Evolutionary conservation across 2,329 filamentous ascomycete genomes (phyloP).

Genomic region (Knufia fluminis): DNA sequence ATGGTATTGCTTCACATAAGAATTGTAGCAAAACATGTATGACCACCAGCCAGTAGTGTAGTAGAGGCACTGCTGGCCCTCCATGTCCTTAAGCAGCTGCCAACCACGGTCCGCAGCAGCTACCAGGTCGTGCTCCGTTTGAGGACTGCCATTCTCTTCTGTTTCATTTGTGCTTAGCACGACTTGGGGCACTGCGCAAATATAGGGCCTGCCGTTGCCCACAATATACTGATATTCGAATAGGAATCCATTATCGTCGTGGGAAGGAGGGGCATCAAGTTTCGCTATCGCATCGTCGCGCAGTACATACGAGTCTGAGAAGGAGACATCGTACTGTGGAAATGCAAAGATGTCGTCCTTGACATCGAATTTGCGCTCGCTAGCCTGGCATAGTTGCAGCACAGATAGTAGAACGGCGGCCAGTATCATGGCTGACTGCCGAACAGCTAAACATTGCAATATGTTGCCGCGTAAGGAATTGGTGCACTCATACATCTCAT

Average conservation of each 20-base stretch:
- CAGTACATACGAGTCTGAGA: slow-evolving; percentile 53
- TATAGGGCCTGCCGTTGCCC: slow-evolving; percentile 59
- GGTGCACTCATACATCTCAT: too few species aligned
- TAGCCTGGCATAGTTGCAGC: background rate
- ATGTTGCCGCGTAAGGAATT: background rate
- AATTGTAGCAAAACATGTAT: slow-evolving; percentile 87
- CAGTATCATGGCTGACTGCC: background rate
- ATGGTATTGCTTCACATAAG: slow-evolving; percentile 83
- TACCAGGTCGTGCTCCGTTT: slow-evolving; percentile 70
- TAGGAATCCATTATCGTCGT: slow-evolving; percentile 11
- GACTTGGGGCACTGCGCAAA: slow-evolving; percentile 75
- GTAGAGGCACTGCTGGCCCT: slow-evolving; percentile 67
- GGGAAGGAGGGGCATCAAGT: slow-evolving; percentile 8
- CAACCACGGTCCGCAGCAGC: slow-evolving; percentile 69
- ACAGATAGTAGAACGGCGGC: background rate
- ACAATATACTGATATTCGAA: slow-evolving; percentile 66
- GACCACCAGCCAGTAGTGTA: slow-evolving; percentile 88
- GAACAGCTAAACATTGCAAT: slow-evolving; percentile 1
- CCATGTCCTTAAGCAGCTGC: slow-evolving; percentile 68
- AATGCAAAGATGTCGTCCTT: slow-evolving; percentile 80
- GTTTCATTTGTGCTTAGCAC: slow-evolving; percentile 53
- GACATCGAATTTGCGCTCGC: slow-evolving; percentile 36
- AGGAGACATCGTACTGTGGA: slow-evolving; percentile 79
- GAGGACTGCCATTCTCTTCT: slow-evolving; percentile 52
- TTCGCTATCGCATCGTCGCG: slow-evolving; percentile 15